Evolutionary conservation across 2,329 filamentous ascomycete species (phyloP), one percentile per base, ranked within the genome.

Genomic region (Phialemoniopsis sp.): DNA sequence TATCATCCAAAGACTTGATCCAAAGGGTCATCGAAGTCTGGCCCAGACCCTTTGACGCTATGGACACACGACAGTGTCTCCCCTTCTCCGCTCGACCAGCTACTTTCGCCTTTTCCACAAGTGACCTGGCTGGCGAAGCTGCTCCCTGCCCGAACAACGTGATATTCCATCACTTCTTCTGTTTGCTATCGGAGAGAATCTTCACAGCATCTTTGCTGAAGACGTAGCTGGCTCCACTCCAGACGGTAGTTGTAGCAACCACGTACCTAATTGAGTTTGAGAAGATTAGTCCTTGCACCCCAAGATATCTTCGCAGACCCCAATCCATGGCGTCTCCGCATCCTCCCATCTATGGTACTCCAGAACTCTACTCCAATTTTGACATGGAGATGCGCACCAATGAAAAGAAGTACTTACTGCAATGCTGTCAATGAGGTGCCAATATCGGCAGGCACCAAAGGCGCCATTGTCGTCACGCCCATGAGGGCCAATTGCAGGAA

Each of bases 211-310:
- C 85, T 59, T 93, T 95, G 49, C 81, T 87, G 58, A 85, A 94
- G 7, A 95, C 73, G 59, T 98, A 98, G 60, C 90, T 95, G 13
- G 90, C 72, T 8, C 93, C 93, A 46, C 89, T 96, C 87, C 90
- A 97, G 6, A 95, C 64, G 0, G 93, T 98, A 4, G 93, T 98
- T 1, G 74, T 78, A 1, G 89, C 90, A 3, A 98, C 91, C 13
- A 94, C 63, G 51, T 87, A 91, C 56, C 87, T 91, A 49, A 10
- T 16, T 29, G 18, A 14, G 9, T 9, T 13, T 29, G 13, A 26
- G 4, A 9, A n/a, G 29, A 28, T 31, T 36, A 17, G 14, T 28
- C 10, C 10, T 9, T 13, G n/a, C 8, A 19, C 13, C 5, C 14
- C 40, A 21, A 50, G 17, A 43, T 50, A 34, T 59, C 47, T 49